Conservation (phyloP, 495 filamentous ascomycete species). For the Trichoderma virens region DNA sequence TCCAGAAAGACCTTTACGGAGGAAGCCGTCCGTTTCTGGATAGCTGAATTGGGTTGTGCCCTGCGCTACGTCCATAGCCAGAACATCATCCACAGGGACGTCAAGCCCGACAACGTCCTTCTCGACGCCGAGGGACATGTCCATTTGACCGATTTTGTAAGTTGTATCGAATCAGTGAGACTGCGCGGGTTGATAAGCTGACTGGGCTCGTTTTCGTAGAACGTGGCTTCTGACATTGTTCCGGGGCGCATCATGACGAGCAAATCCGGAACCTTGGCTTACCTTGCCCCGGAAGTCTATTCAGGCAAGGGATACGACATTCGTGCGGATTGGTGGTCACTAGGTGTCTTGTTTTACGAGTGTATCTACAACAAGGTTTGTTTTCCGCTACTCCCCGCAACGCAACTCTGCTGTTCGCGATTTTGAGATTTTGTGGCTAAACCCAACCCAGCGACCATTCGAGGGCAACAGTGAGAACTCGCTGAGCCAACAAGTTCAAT, state of each 20-base stretch:
- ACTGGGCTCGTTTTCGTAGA: constrained; percentile 49
- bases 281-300: constrained; percentile 94
- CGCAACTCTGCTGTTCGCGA: neutral
- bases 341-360: constrained; percentile 95
- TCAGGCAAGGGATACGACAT: constrained; percentile 74
- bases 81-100: constrained; percentile 90
- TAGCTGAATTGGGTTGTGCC: constrained; percentile 87
- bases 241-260: constrained; percentile 79
- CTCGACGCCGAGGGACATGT: constrained; percentile 93
- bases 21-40: constrained; percentile 94
- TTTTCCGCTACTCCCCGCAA: neutral
- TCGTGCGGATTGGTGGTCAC: constrained; percentile 96
- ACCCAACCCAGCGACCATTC: constrained; percentile 62
- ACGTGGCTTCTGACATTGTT: constrained; percentile 89
- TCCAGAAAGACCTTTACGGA: constrained; percentile 97
- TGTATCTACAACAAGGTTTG: constrained; percentile 97
- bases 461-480: constrained; percentile 76
- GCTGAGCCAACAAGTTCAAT: constrained; percentile 72
- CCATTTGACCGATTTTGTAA: constrained; percentile 94
- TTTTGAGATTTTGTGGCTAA: neutral
- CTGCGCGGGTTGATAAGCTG: constrained; percentile 13
- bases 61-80: constrained; percentile 85
- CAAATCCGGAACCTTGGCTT: constrained; percentile 93
- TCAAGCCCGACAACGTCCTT: constrained; percentile 95
- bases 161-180: constrained; percentile 21